Percentiles rank a stretch among this genome's conserved stretches.
Conservation (phyloP, 2,329 filamentous ascomycete genomes). For the Pseudogymnoascus sp. region DNA sequence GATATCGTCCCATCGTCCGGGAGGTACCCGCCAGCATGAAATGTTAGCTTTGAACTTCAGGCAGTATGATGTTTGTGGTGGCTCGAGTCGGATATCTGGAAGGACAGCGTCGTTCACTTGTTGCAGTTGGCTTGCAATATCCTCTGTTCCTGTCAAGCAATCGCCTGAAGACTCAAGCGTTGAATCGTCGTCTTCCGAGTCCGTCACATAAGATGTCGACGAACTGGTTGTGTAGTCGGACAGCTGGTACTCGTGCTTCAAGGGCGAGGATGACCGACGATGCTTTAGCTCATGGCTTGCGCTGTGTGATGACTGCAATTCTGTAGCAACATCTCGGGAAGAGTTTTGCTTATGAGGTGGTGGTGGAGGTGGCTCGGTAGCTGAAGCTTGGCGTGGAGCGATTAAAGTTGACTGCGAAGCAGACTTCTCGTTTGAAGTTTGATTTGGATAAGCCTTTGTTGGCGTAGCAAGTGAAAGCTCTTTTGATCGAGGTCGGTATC, state of each 20-base stretch:
- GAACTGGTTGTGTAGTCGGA: conserved; percentile 58
- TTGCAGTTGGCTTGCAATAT: conserved; percentile 33
- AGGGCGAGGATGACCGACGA: conserved; percentile 76
- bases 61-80: not conserved
- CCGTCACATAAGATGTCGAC: conserved; percentile 49
- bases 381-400: not conserved
- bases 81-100: not conserved
- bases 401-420: not conserved
- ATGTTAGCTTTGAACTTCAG: conserved; percentile 44
- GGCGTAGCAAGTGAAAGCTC: not conserved
- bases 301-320: not conserved
- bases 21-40: conserved; percentile 53
- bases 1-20: conserved; percentile 52
- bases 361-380: not conserved
- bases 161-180: conserved; percentile 38
- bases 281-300: conserved; percentile 29
- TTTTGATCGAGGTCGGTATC: conserved; percentile 2
- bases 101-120: conserved; percentile 32
- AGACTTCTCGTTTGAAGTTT: not conserved
- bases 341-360: not conserved
- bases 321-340: not conserved
- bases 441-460: not conserved
- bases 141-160: conserved; percentile 45
- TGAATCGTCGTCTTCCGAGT: conserved; percentile 45
- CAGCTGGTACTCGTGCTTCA: conserved; percentile 95